Evolutionary conservation across 805 yeast genomes (phyloP), one percentile per base, ranked within the genome.

Genomic region (Millerozyma miso): DNA sequence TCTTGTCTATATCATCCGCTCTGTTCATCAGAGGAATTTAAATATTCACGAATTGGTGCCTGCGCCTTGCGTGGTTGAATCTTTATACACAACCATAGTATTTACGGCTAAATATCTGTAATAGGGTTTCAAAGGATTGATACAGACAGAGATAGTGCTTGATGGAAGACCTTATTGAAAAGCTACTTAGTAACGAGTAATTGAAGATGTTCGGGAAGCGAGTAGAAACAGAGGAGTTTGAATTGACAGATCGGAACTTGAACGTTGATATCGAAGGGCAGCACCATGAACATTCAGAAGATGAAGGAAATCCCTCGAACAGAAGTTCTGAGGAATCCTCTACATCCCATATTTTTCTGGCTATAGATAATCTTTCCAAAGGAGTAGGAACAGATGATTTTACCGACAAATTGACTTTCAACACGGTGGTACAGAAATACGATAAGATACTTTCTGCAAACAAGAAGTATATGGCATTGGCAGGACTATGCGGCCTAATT

Each of bases 291-390:
- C 10, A 23, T 7, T 6, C 29, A 23, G 29, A 23, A 23, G 10
- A 7, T 14, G 42, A 18, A 4, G 32, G 12, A 2, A 16, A 16
- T 29, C 10, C 19, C 6, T 23, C 29, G 29, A 23, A 23, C 10
- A 20, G 31, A 16, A 32, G 15, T 16, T 58, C 62, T 2, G 37
- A 34, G 5, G 55, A 46, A 3, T 53, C 59, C 12, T 42, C 34
- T 35, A 46, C 60, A 3, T 69, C 73, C 0, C 49, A 34, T 6
- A 20, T 67, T 4, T 61, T 69, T 41, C 60, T 58, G n/a, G 56
- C 53, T 13, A 58, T 69, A 13, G 60, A 59, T 35, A 50, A 49
- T 7, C 47, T 39, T 42, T 37, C 56, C 16, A 37, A 39, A 17
- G 36, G 37, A 12, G 36, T 18, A 6, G 44, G 42, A 2, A 34